These are phyloP conservation scores for Hypoxylon sp. DNA, from an alignment of 2,329 filamentous ascomycete species.

Conservation along the genomic window DNA sequence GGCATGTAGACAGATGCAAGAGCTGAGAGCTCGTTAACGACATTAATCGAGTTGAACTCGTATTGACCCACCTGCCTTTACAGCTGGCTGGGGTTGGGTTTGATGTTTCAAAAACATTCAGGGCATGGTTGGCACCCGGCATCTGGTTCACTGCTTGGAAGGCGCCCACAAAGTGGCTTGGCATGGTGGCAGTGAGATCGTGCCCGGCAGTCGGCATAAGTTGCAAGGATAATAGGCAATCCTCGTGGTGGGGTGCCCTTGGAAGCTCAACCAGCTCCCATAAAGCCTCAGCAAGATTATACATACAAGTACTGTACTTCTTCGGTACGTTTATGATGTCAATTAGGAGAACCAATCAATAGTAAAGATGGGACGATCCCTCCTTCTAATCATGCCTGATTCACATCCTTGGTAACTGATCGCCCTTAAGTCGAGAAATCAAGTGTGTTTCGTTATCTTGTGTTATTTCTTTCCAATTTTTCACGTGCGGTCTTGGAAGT, in stretches of 20 bases:
- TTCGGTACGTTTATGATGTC: slow-evolving; percentile 25
- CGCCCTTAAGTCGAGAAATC: slow-evolving; percentile 20
- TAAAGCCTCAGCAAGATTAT: slow-evolving; percentile 4
- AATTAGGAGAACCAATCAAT: slow-evolving; percentile 25
- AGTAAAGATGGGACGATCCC: slow-evolving; percentile 25
- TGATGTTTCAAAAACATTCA: slow-evolving; percentile 25
- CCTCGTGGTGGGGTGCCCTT: slow-evolving; percentile 16
- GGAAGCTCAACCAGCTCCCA: slow-evolving; percentile 17
- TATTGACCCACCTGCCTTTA: slow-evolving; percentile 12
- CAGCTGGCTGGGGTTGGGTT: slow-evolving; percentile 1
- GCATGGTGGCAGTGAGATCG: slow-evolving; percentile 39
- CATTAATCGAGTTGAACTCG: neutral
- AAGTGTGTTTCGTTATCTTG: slow-evolving; percentile 26
- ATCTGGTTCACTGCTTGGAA: slow-evolving; percentile 34
- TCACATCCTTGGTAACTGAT: slow-evolving; percentile 22
- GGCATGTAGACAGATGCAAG: neutral
- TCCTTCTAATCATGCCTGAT: slow-evolving; percentile 28
- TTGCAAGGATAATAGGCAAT: slow-evolving; percentile 21
- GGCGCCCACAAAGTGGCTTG: slow-evolving; percentile 23
- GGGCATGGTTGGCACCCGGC: slow-evolving; percentile 24
- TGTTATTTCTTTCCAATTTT: slow-evolving; percentile 29
- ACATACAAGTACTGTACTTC: slow-evolving; percentile 33
- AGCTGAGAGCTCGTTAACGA: neutral
- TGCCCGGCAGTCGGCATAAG: slow-evolving; percentile 39
- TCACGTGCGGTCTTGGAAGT: slow-evolving; percentile 33